Conservation (phyloP, 75 land plant species). For the Isoetes taiwanensis region DNA sequence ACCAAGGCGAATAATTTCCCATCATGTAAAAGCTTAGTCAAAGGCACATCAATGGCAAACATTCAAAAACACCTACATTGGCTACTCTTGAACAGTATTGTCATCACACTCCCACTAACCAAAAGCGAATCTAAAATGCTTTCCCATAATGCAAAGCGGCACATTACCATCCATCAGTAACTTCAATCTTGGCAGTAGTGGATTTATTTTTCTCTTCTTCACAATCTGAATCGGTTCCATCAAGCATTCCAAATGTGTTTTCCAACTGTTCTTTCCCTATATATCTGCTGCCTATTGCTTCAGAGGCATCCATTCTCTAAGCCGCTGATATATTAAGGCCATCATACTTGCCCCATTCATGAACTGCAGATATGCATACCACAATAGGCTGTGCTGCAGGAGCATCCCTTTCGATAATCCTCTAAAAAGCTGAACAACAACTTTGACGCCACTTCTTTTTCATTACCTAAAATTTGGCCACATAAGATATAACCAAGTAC, state of each 20-base stretch:
- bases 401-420: slow-evolving; percentile 57
- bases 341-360: background rate
- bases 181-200: slow-evolving; percentile 28
- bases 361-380: slow-evolving; percentile 57
- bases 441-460: slow-evolving; percentile 62
- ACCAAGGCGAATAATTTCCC: slow-evolving; percentile 60
- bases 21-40: slow-evolving; percentile 34
- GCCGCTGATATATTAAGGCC: background rate
- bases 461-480: slow-evolving; percentile 34
- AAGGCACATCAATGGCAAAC: slow-evolving; percentile 39
- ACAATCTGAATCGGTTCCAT: background rate
- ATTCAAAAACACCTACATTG: slow-evolving; percentile 47
- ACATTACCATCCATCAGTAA: slow-evolving; percentile 85
- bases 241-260: background rate
- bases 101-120: background rate
- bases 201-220: background rate
- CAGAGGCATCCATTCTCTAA: background rate
- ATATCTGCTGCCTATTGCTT: background rate
- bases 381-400: slow-evolving; percentile 44
- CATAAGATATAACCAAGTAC: background rate
- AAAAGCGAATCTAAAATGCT: background rate
- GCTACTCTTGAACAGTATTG: background rate
- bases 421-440: slow-evolving; percentile 55
- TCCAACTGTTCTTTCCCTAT: background rate
- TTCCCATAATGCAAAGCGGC: too few species aligned